Evolutionary conservation across 108 stramenopile genomes (phyloP), one percentile per base, ranked within the genome.

Genomic region (Cyclotella kingstonii): DNA sequence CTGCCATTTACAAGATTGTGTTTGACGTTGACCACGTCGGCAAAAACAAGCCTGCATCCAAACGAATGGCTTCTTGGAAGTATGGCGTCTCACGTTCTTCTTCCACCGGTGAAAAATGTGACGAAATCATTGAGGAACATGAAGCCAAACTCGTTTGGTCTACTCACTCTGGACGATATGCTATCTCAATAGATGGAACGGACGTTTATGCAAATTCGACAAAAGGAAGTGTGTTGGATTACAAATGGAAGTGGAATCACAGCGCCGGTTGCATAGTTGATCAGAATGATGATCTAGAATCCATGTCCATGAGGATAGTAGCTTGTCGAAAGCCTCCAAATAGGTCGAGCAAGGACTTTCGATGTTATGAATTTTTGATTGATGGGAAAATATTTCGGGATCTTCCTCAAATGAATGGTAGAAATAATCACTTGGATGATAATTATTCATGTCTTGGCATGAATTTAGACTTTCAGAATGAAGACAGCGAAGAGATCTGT

Each of bases 321-420:
- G 69, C 69, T 9, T 70, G 69, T 62, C 60, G 69, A 34, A 70
- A 70, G 45, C 69, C 69, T 30, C 69, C 69, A 10, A 35, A 49
- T 4, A 51, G 69, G 28, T 53, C 69, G 0, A 62, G 60, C 53
- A 62, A 48, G 33, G 50, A 70, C 28, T 70, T 70, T 62, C 52
- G 69, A 30, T 70, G 69, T 70, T 70, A 70, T 41, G 69, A 70
- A 40, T 70, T 70, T 43, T 27, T 70, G 1, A 62, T 70, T 41
- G 69, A 42, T 14, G 60, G 60, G 25, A 54, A 31, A 18, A 43
- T 60, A 3, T 70, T 70, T 25, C 69, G 69, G n/a, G 50, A 61
- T 31, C 43, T 70, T 11, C 66, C 66, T 2, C 5, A 29, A 6
- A 8, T 33, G 44, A 38, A 26, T 22, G 26, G 30, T 19, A 28